A percentile compares a stretch with the other conserved stretches of the same genome.
These are phyloP conservation scores for Stereocaulon alpinum DNA, from an alignment of 495 filamentous ascomycete genomes.

Conservation along the genomic window DNA sequence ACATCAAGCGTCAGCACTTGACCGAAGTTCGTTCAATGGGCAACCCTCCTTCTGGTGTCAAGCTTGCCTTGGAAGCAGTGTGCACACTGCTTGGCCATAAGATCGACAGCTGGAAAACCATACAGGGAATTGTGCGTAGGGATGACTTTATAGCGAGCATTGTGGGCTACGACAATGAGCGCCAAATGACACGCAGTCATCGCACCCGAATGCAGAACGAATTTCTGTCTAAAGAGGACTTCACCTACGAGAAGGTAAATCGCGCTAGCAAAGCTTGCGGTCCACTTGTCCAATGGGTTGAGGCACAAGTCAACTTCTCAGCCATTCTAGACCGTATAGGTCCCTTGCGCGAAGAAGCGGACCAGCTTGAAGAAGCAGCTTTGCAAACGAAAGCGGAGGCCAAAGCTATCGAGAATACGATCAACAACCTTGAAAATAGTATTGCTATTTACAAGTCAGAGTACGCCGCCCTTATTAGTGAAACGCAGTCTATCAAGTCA, in stretches of 20 bases:
- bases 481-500: conserved; percentile 92
- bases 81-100: conserved; percentile 90
- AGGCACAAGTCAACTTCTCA: conserved; percentile 94
- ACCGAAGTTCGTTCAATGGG: conserved; percentile 97
- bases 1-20: conserved; percentile 93
- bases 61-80: conserved; percentile 86
- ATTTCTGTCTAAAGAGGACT: conserved; percentile 83
- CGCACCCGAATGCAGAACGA: conserved; percentile 85
- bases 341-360: conserved; percentile 83
- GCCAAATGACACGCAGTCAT: conserved; percentile 77
- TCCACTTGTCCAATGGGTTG: conserved; percentile 93
- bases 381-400: conserved; percentile 91
- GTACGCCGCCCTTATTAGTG: conserved; percentile 90
- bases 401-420: conserved; percentile 79
- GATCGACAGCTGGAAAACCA: conserved; percentile 78
- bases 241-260: conserved; percentile 91
- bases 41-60: conserved; percentile 79
- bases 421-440: conserved; percentile 72
- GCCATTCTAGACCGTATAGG: conserved; percentile 94
- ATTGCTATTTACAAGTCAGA: conserved; percentile 96
- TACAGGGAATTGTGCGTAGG: conserved; percentile 73
- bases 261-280: conserved; percentile 94
- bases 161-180: conserved; percentile 93
- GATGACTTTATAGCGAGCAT: conserved; percentile 99
- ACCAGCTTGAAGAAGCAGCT: conserved; percentile 74